Evolutionary conservation across 306 rosid genomes (phyloP), one percentile per base, ranked within the genome.

Genomic region (Hippophae tibetana): DNA sequence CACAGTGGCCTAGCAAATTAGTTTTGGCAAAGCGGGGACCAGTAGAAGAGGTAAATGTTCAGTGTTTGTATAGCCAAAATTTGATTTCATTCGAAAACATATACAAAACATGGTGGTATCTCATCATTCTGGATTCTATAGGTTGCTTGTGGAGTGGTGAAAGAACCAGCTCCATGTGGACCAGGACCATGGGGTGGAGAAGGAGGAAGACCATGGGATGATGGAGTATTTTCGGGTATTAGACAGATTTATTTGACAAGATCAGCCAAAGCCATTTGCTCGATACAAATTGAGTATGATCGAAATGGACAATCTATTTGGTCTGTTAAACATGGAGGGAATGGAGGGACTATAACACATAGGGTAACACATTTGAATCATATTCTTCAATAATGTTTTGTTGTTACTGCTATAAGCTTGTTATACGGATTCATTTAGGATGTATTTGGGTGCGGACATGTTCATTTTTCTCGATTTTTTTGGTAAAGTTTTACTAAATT

Each of bases 101-200:
- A 3, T 13, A 46, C 10, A 46, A 9, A 46, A 46, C 10, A 46
- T 10, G 3, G 10, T 10, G 10, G 50, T 46, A 31, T 31, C 38
- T 31, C 5, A 31, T 31, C 7, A 7, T 45, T 44, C 11, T 10
- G 7, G 8, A 31, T 52, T 68, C 48, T 49, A 44, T 59, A 90
- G 95, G 76, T 76, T 54, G 54, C 88, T 54, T 66, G 66, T 58
- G 87, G 87, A 7, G 92, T 90, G 61, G 58, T 85, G 18, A 81
- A 83, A 69, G 95, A 90, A 73, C 98, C 95, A 59, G 88, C 86
- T 10, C 92, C 89, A 54, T 78, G 86, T 64, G 96, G 96, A 61
- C 92, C 98, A 43, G 98, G 98, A 45, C 98, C 98, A 42, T 64
- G 98, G 98, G 98, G 98, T n/a, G 98, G 98, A 47, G 95, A 87